Evolutionary conservation across 768 basidiomycete genomes (phyloP).

Genomic region (Leccinellum albellum): DNA sequence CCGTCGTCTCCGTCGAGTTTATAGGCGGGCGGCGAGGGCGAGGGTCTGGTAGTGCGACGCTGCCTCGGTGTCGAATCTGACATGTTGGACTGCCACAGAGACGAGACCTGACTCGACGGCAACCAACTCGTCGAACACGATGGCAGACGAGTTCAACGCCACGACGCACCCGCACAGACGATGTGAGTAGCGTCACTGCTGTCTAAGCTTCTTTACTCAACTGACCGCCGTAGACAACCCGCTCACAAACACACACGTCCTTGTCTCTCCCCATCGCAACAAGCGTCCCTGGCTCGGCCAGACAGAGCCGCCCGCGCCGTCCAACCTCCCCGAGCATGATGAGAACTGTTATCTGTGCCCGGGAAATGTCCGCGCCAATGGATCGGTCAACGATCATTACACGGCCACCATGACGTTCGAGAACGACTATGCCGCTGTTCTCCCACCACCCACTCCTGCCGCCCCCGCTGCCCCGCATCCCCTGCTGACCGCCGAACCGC

Average conservation of each 20-base stretch:
- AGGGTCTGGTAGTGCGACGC: slow-evolving; percentile 45
- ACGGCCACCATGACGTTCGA: slow-evolving; percentile 64
- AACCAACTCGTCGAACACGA: background rate
- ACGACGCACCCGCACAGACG: slow-evolving; percentile 66
- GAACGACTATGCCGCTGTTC: slow-evolving; percentile 82
- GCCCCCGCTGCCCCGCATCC: slow-evolving; percentile 55
- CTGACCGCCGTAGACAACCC: slow-evolving; percentile 62
- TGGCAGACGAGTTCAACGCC: slow-evolving; percentile 48
- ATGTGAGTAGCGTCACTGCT: slow-evolving; percentile 39
- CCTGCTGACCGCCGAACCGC: slow-evolving; percentile 58
- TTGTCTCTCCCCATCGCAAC: slow-evolving; percentile 86
- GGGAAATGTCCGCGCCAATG: slow-evolving; percentile 73
- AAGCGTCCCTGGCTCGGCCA: slow-evolving; percentile 93
- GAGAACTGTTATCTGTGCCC: slow-evolving; percentile 84
- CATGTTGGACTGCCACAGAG: slow-evolving; percentile 14
- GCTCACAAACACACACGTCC: slow-evolving; percentile 67
- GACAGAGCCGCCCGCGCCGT: slow-evolving; percentile 58
- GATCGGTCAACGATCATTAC: slow-evolving; percentile 64
- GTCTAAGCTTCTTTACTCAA: background rate
- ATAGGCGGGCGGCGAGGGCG: slow-evolving; percentile 56
- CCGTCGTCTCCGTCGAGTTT: slow-evolving; percentile 58
- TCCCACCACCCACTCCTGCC: slow-evolving; percentile 57
- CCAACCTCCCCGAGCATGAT: slow-evolving; percentile 60
- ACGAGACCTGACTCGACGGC: background rate
- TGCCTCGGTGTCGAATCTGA: slow-evolving; percentile 38